Evolutionary conservation across 1,284 basidiomycete genomes (phyloP), one percentile per base, ranked within the genome.

Genomic region (Cryptococcus hybrid): DNA sequence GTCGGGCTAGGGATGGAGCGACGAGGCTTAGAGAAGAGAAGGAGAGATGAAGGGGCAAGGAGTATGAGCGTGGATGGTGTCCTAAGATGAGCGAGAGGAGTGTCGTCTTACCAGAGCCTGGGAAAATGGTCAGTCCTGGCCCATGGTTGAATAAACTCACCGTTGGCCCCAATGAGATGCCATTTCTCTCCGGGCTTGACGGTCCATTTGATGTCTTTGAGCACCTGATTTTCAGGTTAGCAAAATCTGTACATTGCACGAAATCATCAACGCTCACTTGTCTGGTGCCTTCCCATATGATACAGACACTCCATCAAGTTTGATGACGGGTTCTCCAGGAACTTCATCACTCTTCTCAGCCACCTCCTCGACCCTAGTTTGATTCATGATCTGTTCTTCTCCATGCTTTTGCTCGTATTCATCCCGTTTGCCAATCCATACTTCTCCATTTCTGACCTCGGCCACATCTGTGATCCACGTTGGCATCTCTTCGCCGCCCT

Each of bases 41-140:
- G 80, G 7, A 98, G 83, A 13, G 80, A 76, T 0, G 63, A 34
- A 0, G 75, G 0, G 78, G 75, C 52, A 86, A 79, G 0, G 86
- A 87, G 78, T 88, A 98, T 0, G 93, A 95, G 62, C 91, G 90
- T 0, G 95, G 94, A 75, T 98, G 95, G 68, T 95, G 92, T 30
- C 95, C 95, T 0, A 92, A 90, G 42, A 99, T 80, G 38, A 98
- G 77, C 3, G 94, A 88, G n/a, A 97, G 82, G 1, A 98, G 84
- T 0, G 95, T 98, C 0, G 94, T 95, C 79, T 99, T 99, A 1
- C 95, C 95, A 0, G 90, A 92, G 48, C 92, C 30, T 30, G 30
- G 30, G 3, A 30, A 30, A 30, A 30, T 30, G 30, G 89, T 91
- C 15, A 52, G 15, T 3, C 18, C 2, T 7, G 42, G 43, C 37